Percentiles rank a stretch among this genome's conserved stretches.
Conservation (phyloP, 768 basidiomycete genomes). For the Dacryopinax primogenitus region DNA sequence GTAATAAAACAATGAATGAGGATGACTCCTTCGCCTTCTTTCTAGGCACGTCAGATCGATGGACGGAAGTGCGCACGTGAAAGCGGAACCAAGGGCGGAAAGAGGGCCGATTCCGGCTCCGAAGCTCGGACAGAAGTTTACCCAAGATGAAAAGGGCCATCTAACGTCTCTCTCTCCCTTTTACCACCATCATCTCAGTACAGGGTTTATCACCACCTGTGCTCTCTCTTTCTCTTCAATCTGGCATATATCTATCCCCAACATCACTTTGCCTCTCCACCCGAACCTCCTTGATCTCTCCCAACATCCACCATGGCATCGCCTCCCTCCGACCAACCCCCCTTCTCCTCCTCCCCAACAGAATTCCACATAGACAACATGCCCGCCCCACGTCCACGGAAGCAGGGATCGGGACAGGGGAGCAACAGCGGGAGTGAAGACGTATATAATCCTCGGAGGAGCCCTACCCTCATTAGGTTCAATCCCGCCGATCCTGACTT, state of each 20-base stretch:
- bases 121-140: neutral
- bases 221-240: neutral
- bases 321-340: neutral
- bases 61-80: too few species aligned
- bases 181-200: neutral
- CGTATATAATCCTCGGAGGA: neutral
- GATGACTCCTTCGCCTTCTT: neutral
- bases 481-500: conserved; percentile 58
- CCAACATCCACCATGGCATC: neutral
- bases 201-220: too few species aligned
- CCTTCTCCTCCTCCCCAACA: neutral
- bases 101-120: neutral
- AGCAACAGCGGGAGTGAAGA: neutral
- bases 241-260: neutral
- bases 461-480: neutral
- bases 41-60: too few species aligned
- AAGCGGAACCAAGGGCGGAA: neutral
- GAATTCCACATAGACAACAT: neutral
- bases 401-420: neutral
- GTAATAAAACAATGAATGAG: too few species aligned
- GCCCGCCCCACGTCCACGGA: neutral
- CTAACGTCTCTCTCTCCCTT: neutral
- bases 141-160: too few species aligned
- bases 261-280: neutral
- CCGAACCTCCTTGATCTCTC: neutral